phyloP scores from a whole-genome alignment of 495 filamentous ascomycete genomes.

The Aspergillus ostianus region DNA sequence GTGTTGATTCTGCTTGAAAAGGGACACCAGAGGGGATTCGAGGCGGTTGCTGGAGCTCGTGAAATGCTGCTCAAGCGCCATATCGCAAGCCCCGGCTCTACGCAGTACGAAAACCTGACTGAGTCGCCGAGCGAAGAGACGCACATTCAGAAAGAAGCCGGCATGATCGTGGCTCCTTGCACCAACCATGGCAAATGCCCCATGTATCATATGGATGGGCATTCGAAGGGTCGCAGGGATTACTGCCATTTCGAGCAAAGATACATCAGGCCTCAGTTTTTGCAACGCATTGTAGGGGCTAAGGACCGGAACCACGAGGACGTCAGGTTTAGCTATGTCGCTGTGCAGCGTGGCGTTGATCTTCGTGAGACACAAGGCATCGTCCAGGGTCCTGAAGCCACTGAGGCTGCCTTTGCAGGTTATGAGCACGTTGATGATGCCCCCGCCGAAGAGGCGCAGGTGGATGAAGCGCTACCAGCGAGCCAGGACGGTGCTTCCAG shows the following conservation, averaged over 20 bases:
- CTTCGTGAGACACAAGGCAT: conserved; percentile 40
- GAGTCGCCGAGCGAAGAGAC: conserved; percentile 36
- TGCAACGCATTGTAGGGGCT: conserved; percentile 74
- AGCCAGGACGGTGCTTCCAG: conserved; percentile 4
- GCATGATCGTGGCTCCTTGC: conserved; percentile 94
- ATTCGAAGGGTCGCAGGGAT: conserved; percentile 71
- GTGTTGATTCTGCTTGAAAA: conserved; percentile 89
- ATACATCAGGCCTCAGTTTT: conserved; percentile 76
- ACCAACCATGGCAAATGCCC: conserved; percentile 88
- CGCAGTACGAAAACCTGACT: conserved; percentile 39
- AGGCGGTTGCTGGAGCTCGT: conserved; percentile 82
- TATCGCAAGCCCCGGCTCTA: conserved; percentile 64
- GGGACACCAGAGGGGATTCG: conserved; percentile 86
- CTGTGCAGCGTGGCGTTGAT: conserved; percentile 75
- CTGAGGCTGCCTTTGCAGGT: conserved; percentile 51
- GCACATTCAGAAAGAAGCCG: conserved; percentile 59
- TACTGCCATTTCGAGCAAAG: conserved; percentile 90
- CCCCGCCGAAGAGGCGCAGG: conserved; percentile 7
- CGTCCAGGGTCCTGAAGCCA: conserved; percentile 41
- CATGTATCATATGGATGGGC: conserved; percentile 73
- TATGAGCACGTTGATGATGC: conserved; percentile 36
- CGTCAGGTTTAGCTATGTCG: conserved; percentile 82
- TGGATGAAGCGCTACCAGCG: conserved; percentile 1
- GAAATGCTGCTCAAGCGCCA: conserved; percentile 71
- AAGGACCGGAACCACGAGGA: conserved; percentile 83